phyloP scores from a whole-genome alignment of 768 basidiomycete genomes.

The Tubosaeta sp. region DNA sequence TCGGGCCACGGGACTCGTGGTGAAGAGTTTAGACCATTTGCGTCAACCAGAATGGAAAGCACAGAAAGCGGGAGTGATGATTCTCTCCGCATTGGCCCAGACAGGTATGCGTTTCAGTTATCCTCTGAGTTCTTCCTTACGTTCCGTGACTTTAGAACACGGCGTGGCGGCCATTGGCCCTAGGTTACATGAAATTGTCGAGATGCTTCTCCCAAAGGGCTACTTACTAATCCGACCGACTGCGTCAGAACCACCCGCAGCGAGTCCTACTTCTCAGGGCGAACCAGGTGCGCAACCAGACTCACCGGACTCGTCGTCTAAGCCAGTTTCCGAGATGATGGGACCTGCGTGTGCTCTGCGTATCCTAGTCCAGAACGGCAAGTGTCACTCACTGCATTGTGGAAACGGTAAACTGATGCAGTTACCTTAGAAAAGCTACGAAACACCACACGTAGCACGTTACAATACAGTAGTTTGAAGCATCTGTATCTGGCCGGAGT shows the following conservation, averaged over 20 bases:
- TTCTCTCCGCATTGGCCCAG: conserved; percentile 20
- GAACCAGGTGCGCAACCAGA: not conserved
- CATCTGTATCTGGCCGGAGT: conserved; percentile 12
- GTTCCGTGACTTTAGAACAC: conserved; percentile 6
- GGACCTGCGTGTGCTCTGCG: conserved; percentile 24
- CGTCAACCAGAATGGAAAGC: conserved; percentile 5
- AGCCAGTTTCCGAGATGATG: conserved; percentile 18
- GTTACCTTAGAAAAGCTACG: conserved; percentile 11
- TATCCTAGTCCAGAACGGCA: conserved; percentile 13
- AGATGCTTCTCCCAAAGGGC: conserved; percentile 16
- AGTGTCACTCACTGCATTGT: not conserved
- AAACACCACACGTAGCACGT: not conserved
- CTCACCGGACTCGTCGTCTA: not conserved
- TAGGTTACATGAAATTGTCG: conserved; percentile 9
- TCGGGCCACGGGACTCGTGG: conserved; percentile 12
- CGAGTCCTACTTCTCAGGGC: too few species aligned
- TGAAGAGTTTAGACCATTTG: conserved; percentile 6
- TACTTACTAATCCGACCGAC: conserved; percentile 4
- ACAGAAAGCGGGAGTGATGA: conserved; percentile 22
- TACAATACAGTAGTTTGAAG: conserved; percentile 16
- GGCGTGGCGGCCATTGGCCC: conserved; percentile 8
- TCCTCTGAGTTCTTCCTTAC: not conserved
- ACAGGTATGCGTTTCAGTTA: conserved; percentile 8
- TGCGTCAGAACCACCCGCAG: not conserved
- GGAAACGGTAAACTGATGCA: not conserved